Evolutionary conservation across 345 rosid species (phyloP).

Genomic region (Physaria fendleri): DNA sequence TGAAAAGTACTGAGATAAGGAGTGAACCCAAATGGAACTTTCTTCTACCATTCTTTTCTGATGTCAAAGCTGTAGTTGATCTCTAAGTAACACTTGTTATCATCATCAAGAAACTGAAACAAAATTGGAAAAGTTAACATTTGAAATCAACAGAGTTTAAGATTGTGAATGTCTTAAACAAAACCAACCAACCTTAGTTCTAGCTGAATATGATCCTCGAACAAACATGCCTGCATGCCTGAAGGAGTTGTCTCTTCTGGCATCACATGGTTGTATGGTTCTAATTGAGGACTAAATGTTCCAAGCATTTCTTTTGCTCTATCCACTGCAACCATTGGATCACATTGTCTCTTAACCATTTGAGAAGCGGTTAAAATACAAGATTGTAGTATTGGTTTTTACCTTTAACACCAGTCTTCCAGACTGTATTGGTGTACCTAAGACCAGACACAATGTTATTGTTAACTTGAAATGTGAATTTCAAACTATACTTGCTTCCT

Average conservation of each 20-base stretch:
- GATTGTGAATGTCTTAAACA: neutral
- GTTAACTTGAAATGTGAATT: no score
- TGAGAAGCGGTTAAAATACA: no score
- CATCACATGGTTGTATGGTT: slow-evolving; percentile 56
- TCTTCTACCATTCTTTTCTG: slow-evolving; percentile 71
- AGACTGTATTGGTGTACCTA: no score
- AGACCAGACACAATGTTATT: no score
- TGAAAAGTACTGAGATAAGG: slow-evolving; percentile 3
- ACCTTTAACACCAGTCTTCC: no score
- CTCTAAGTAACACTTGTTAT: slow-evolving; percentile 79
- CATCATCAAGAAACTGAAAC: slow-evolving; percentile 70
- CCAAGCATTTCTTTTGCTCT: slow-evolving; percentile 71
- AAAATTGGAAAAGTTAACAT: neutral
- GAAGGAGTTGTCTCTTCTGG: slow-evolving; percentile 73
- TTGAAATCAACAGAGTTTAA: neutral
- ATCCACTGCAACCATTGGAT: slow-evolving; percentile 50
- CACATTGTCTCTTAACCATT: no score
- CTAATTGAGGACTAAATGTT: slow-evolving; percentile 69
- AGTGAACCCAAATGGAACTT: no score
- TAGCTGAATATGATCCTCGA: slow-evolving; percentile 71
- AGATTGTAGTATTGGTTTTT: no score
- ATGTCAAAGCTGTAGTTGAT: slow-evolving; percentile 70
- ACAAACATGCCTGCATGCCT: slow-evolving; percentile 66
- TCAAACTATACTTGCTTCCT: no score
- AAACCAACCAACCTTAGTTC: slow-evolving; percentile 47